phyloP scores from a whole-genome alignment of 1,284 basidiomycete genomes.

The Ustilago bromivora region DNA sequence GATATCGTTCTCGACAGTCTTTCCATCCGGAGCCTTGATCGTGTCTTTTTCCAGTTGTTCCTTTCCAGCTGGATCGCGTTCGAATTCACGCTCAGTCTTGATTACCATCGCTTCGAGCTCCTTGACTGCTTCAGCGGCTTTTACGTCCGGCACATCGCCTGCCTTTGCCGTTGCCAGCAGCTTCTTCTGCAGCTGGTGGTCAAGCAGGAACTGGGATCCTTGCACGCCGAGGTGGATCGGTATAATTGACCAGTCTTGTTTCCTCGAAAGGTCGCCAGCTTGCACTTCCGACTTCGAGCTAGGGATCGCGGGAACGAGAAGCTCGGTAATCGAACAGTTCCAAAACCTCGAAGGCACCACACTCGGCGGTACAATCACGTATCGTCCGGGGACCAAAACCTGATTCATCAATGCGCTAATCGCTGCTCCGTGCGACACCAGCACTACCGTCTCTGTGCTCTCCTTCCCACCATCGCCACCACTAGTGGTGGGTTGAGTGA shows the following conservation, averaged over 20 bases:
- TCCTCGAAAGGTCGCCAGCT: conserved; percentile 21
- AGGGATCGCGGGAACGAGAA: conserved; percentile 38
- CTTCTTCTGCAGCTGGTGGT: conserved; percentile 40
- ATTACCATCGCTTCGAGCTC: conserved; percentile 26
- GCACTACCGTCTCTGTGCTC: conserved; percentile 48
- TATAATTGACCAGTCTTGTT: conserved; percentile 37
- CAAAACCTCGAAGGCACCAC: conserved; percentile 56
- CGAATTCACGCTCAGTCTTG: conserved; percentile 35
- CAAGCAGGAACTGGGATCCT: conserved; percentile 40
- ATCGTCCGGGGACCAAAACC: conserved; percentile 52
- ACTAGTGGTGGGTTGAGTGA: conserved; percentile 6
- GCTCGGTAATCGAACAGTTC: conserved; percentile 67
- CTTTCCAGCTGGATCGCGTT: conserved; percentile 30
- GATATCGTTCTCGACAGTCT: conserved; percentile 32
- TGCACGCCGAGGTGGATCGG: conserved; percentile 45
- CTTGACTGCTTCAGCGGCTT: background rate
- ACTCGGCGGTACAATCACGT: conserved; percentile 28
- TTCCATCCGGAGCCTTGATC: conserved; percentile 38
- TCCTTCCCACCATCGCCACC: background rate
- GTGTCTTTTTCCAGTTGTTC: conserved; percentile 31
- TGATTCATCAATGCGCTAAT: conserved; percentile 60
- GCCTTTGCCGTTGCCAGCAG: conserved; percentile 12
- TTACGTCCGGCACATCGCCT: background rate
- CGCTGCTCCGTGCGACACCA: conserved; percentile 66
- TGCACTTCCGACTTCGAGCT: conserved; percentile 4